Evolutionary conservation across 768 basidiomycete genomes (phyloP).

Genomic region (Pleurotus tuber-regium): DNA sequence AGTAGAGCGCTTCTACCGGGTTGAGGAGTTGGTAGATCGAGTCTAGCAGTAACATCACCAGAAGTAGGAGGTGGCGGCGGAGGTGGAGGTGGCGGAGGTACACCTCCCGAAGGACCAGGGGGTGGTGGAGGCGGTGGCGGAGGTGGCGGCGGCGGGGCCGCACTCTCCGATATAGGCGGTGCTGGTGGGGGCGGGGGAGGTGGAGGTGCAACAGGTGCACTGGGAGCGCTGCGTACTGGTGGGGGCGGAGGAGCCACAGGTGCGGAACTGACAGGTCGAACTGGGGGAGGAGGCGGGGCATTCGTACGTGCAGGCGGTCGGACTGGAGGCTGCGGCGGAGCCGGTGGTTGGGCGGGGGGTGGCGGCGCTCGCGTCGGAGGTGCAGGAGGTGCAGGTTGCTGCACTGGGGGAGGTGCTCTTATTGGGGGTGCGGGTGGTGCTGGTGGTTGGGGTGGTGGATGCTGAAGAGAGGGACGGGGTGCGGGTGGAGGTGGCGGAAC

Average conservation of each 20-base stretch:
- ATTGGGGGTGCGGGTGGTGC: conserved; percentile 33
- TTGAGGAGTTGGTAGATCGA: conserved; percentile 47
- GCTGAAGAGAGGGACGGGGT: conserved; percentile 31
- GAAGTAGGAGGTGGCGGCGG: conserved; percentile 35
- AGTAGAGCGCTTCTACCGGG: conserved; percentile 67
- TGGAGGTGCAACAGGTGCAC: conserved; percentile 27
- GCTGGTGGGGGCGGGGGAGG: conserved; percentile 31
- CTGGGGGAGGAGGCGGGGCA: conserved; percentile 28
- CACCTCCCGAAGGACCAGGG: conserved; percentile 25
- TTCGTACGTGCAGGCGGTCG: conserved; percentile 11
- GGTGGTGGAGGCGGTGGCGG: conserved; percentile 51
- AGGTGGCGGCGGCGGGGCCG: conserved; percentile 35
- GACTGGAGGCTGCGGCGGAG: conserved; percentile 19
- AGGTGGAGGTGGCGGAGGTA: conserved; percentile 37
- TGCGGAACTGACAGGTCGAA: conserved; percentile 33
- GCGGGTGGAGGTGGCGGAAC: conserved; percentile 32
- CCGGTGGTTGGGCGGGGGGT: conserved; percentile 15
- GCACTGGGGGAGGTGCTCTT: conserved; percentile 38
- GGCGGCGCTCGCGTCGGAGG: conserved; percentile 31
- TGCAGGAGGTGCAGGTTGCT: conserved; percentile 27
- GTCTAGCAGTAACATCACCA: conserved; percentile 21
- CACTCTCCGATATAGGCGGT: conserved; percentile 44
- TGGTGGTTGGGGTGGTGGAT: conserved; percentile 31
- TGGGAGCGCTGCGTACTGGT: conserved; percentile 21
- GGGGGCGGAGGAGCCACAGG: conserved; percentile 38